Evolutionary conservation across 106 monocot genomes (phyloP).

Genomic region (Vanilla planifolia): DNA sequence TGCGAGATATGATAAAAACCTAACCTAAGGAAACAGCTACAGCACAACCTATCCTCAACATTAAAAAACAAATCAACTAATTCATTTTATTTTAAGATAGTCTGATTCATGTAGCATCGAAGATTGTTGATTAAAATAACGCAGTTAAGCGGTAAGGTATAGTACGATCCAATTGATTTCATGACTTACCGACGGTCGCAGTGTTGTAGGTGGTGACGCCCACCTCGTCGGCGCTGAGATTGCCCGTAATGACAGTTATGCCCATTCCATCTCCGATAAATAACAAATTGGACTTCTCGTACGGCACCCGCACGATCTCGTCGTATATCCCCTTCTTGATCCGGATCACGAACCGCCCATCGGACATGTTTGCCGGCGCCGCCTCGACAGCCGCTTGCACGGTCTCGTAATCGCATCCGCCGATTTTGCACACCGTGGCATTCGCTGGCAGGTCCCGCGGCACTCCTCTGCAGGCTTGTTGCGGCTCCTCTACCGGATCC

Average conservation of each 20-base stretch:
- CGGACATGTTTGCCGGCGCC: conserved; percentile 32
- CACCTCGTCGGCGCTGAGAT: conserved; percentile 28
- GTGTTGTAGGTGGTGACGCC: conserved; percentile 68
- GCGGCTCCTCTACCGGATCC: not conserved
- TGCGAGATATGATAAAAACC: no score
- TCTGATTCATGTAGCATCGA: no score
- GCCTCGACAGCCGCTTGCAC: conserved; percentile 69
- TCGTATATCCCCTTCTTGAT: conserved; percentile 60
- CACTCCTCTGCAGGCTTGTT: not conserved
- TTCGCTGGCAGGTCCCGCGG: conserved; percentile 9
- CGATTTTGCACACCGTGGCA: conserved; percentile 39
- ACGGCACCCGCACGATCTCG: conserved; percentile 63
- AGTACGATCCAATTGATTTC: no score
- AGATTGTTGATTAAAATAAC: no score
- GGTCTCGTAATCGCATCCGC: conserved; percentile 23
- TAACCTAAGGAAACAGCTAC: no score
- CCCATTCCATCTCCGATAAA: conserved; percentile 79
- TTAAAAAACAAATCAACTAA: no score
- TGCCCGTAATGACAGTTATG: conserved; percentile 64
- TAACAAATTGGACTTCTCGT: conserved; percentile 60
- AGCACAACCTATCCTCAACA: no score
- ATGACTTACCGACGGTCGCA: conserved; percentile 72
- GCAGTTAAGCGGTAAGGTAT: no score
- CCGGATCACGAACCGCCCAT: conserved; percentile 39
- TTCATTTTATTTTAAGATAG: no score